phyloP scores from a whole-genome alignment of 2,329 filamentous ascomycete genomes.

The Aspergillus pseudotamarii region DNA sequence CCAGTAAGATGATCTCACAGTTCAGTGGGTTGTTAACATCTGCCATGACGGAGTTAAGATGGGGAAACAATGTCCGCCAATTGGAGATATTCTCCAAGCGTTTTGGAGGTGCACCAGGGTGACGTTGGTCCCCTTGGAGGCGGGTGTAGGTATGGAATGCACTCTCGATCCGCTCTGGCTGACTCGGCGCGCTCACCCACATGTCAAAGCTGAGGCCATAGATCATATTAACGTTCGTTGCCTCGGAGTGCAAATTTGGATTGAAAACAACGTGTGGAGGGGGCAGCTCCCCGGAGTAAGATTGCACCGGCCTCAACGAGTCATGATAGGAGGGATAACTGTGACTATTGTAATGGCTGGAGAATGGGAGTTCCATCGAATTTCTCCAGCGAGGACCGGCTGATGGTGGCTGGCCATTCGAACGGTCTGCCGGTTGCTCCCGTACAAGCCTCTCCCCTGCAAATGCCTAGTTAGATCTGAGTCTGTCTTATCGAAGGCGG shows the following conservation, averaged over 20 bases:
- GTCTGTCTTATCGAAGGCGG: background rate
- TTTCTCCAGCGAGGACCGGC: conserved; percentile 36
- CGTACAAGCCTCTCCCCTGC: conserved; percentile 44
- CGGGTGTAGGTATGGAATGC: conserved; percentile 49
- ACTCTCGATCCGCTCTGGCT: conserved; percentile 40
- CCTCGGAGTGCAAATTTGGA: conserved; percentile 33
- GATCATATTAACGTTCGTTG: conserved; percentile 29
- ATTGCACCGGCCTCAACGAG: conserved; percentile 33
- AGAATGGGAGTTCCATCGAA: conserved; percentile 35
- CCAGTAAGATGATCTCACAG: conserved; percentile 48
- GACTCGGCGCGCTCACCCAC: conserved; percentile 46
- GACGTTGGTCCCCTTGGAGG: conserved; percentile 43
- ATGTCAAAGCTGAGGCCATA: conserved; percentile 48
- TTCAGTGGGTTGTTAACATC: conserved; percentile 36
- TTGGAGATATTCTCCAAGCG: conserved; percentile 42
- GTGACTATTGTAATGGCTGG: conserved; percentile 34
- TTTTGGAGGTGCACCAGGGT: conserved; percentile 37
- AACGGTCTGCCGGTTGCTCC: conserved; percentile 37
- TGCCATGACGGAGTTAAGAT: conserved; percentile 40
- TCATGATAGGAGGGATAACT: conserved; percentile 34
- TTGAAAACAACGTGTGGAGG: conserved; percentile 38
- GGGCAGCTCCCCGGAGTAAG: conserved; percentile 38
- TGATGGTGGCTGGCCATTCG: conserved; percentile 36
- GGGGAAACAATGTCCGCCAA: conserved; percentile 47
- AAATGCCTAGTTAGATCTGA: conserved; percentile 4